Evolutionary conservation across 2,329 filamentous ascomycete genomes (phyloP).

Genomic region (Ophiostoma tasmaniense): DNA sequence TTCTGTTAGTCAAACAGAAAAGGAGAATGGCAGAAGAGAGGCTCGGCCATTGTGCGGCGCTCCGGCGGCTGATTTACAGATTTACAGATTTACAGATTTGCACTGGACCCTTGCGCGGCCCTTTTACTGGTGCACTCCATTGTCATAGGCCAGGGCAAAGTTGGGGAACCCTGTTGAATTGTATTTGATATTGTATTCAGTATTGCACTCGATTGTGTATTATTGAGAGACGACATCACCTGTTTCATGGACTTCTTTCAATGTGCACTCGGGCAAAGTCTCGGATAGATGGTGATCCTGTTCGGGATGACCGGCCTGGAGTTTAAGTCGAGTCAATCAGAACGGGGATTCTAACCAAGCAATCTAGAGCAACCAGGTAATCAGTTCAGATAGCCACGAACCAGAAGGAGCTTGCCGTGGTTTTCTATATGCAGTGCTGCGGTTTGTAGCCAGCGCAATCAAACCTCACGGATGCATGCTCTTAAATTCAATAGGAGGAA

Average conservation of each 20-base stretch:
- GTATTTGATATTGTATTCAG: too few species aligned
- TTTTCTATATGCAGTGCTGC: too few species aligned
- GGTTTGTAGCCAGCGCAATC: too few species aligned
- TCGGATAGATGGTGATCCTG: background rate
- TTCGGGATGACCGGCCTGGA: background rate
- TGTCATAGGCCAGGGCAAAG: background rate
- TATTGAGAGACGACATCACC: background rate
- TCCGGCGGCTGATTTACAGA: background rate
- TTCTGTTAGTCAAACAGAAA: background rate
- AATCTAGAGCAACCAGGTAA: too few species aligned
- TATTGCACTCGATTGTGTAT: too few species aligned
- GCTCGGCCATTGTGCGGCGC: background rate
- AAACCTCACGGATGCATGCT: too few species aligned
- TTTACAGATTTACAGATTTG: background rate
- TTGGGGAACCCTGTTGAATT: background rate
- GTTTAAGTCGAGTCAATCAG: background rate
- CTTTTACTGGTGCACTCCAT: background rate
- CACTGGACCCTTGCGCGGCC: background rate
- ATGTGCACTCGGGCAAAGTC: background rate
- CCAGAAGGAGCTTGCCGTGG: conserved; percentile 2
- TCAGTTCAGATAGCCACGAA: background rate
- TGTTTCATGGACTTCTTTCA: background rate
- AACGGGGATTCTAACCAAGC: background rate
- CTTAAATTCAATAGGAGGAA: too few species aligned
- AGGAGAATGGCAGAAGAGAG: background rate